Evolutionary conservation across 495 filamentous ascomycete genomes (phyloP).

Genomic region (Trichoderma parareesei): DNA sequence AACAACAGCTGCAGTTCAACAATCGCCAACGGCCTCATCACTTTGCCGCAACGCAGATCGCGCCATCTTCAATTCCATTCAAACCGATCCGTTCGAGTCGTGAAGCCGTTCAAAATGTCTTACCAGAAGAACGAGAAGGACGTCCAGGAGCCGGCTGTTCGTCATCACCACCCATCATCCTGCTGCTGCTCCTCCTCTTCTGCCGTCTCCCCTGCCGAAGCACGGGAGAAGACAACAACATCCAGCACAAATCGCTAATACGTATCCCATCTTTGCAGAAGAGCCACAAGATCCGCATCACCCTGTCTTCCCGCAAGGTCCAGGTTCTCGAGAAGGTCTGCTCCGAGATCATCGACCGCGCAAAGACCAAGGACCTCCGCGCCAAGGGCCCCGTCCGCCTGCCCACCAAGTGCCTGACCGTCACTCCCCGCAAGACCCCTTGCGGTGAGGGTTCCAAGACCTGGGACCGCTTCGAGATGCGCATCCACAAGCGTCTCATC

Average conservation of each 20-base stretch:
- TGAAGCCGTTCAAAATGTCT: slow-evolving; percentile 70
- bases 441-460: slow-evolving; percentile 99
- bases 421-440: slow-evolving; percentile 84
- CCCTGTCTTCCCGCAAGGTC: slow-evolving; percentile 89
- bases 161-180: slow-evolving; percentile 5
- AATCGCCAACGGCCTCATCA: slow-evolving; percentile 55
- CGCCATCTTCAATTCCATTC: neutral
- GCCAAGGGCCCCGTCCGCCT: slow-evolving; percentile 99
- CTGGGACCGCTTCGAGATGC: slow-evolving; percentile 98
- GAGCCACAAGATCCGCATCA: slow-evolving; percentile 98
- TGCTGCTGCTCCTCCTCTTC: neutral
- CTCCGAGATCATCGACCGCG: slow-evolving; percentile 95
- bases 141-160: slow-evolving; percentile 34
- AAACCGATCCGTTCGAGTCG: slow-evolving; percentile 50
- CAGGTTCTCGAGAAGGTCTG: slow-evolving; percentile 95
- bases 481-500: slow-evolving; percentile 97
- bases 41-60: slow-evolving; percentile 59
- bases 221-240: neutral
- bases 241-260: neutral
- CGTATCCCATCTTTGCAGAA: slow-evolving; percentile 45
- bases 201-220: neutral
- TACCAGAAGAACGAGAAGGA: slow-evolving; percentile 96
- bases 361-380: slow-evolving; percentile 95
- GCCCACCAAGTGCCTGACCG: slow-evolving; percentile 92
- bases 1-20: slow-evolving; percentile 24